A percentile compares a stretch with the other conserved stretches of the same genome.
These are phyloP conservation scores for Penicillium hesseltinei DNA, from an alignment of 2,329 filamentous ascomycete species.

Conservation along the genomic window DNA sequence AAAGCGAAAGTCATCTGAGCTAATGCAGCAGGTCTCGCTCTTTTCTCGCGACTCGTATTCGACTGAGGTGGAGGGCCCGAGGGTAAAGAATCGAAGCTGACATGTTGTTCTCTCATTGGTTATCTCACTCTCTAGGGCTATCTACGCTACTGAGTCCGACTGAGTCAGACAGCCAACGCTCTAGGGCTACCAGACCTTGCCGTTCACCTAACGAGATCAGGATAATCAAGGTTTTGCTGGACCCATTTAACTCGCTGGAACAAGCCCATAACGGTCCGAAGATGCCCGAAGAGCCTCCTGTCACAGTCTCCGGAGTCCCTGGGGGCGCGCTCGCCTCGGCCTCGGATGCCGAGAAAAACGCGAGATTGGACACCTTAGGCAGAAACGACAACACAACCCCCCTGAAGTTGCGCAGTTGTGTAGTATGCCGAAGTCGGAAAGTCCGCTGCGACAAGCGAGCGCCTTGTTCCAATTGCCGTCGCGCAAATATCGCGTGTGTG, in stretches of 20 bases:
- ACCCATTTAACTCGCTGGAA: background rate
- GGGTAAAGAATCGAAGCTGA: background rate
- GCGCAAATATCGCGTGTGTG: constrained; percentile 54
- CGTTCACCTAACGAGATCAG: background rate
- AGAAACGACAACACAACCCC: background rate
- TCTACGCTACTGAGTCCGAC: background rate
- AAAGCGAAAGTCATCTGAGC: background rate
- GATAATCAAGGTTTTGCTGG: background rate
- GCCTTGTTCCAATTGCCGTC: constrained; percentile 58
- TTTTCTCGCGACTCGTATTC: constrained; percentile 1
- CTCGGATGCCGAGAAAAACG: constrained; percentile 14
- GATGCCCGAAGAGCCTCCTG: background rate
- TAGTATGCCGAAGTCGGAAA: constrained; percentile 55
- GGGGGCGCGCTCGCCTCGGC: constrained; percentile 9
- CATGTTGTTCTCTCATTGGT: constrained; percentile 1
- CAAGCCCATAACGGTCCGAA: background rate
- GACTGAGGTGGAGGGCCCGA: background rate
- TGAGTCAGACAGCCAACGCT: background rate
- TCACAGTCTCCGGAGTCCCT: background rate
- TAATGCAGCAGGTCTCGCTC: background rate
- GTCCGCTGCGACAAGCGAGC: constrained; percentile 58
- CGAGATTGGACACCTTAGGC: constrained; percentile 7
- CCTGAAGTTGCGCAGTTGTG: constrained; percentile 48
- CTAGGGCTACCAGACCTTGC: background rate
- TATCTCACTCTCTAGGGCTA: background rate